Conservation (phyloP, 23 red algal genomes). For the Gracilaria gracilis region DNA sequence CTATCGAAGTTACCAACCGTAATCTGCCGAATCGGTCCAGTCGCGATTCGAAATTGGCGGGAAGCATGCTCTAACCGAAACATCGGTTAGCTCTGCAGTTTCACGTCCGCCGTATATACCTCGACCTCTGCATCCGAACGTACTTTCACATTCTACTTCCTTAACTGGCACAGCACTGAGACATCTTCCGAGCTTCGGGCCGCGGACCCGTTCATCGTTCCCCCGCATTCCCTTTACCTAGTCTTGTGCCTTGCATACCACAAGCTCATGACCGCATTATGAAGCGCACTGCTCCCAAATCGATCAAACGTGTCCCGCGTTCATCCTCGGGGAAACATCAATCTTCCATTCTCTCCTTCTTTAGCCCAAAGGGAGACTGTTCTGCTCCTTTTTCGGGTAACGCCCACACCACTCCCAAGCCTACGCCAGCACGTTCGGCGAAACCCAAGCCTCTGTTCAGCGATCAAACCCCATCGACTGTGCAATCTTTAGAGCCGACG, state of each 20-base stretch:
- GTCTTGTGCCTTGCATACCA: neutral
- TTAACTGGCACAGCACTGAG: neutral
- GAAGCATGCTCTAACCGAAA: neutral
- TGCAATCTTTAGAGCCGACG: neutral
- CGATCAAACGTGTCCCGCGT: conserved; percentile 14
- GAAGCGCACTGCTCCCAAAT: conserved; percentile 11
- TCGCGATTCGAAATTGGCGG: conserved; percentile 4
- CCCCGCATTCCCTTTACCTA: neutral
- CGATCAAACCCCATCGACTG: conserved; percentile 10
- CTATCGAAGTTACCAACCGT: too few relatives aligned
- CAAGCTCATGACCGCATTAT: neutral
- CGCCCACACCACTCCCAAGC: neutral
- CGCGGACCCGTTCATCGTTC: neutral
- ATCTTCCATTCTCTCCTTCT: conserved; percentile 23
- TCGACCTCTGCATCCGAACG: neutral
- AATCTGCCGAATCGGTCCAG: neutral
- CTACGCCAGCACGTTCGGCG: too few relatives aligned
- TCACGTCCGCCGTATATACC: neutral
- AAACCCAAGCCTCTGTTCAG: conserved; percentile 16
- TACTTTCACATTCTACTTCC: neutral
- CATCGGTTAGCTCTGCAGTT: neutral
- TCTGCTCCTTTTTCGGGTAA: neutral
- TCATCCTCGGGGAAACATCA: conserved; percentile 19
- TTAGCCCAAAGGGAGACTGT: conserved; percentile 23
- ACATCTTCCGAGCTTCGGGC: neutral